phyloP scores from a whole-genome alignment of 1,139 yeast species.

The Pichiaceae sp. region DNA sequence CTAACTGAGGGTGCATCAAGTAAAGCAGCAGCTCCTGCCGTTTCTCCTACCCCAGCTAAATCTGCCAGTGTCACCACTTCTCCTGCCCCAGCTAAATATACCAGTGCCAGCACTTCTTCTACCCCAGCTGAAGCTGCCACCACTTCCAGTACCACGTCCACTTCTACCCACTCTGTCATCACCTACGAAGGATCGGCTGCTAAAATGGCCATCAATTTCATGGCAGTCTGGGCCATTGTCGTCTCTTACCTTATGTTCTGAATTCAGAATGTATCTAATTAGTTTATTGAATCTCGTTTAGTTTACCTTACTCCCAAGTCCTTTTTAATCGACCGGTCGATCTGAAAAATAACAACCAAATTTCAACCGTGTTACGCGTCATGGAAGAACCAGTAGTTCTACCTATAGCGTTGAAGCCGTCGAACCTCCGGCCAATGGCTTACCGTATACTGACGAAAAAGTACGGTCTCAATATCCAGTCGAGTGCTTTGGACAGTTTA shows the following conservation, averaged over 20 bases:
- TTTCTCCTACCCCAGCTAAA: not conserved
- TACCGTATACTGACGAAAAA: slow-evolving; percentile 85
- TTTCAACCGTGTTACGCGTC: not conserved
- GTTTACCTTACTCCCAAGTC: not conserved
- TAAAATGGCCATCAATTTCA: too few relatives aligned
- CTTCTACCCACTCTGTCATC: not conserved
- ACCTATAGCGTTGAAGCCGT: slow-evolving; percentile 70
- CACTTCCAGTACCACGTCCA: not conserved
- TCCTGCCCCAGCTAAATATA: not conserved
- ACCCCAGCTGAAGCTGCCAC: not conserved
- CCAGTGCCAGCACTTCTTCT: not conserved
- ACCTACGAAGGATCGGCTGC: not conserved
- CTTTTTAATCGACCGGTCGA: too few relatives aligned
- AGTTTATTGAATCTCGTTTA: too few relatives aligned
- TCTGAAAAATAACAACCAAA: not conserved
- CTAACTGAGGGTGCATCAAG: not conserved
- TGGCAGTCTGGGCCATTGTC: not conserved
- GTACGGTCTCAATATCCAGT: slow-evolving; percentile 82
- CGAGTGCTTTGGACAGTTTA: slow-evolving; percentile 68
- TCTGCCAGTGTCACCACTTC: not conserved
- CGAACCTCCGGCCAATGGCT: slow-evolving; percentile 83
- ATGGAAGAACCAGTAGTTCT: slow-evolving; percentile 31
- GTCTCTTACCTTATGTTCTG: not conserved
- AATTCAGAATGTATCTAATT: not conserved
- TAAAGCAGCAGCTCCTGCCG: not conserved